phyloP scores from a whole-genome alignment of 2,329 filamentous ascomycete genomes.

The Biscogniauxia mediterranea region DNA sequence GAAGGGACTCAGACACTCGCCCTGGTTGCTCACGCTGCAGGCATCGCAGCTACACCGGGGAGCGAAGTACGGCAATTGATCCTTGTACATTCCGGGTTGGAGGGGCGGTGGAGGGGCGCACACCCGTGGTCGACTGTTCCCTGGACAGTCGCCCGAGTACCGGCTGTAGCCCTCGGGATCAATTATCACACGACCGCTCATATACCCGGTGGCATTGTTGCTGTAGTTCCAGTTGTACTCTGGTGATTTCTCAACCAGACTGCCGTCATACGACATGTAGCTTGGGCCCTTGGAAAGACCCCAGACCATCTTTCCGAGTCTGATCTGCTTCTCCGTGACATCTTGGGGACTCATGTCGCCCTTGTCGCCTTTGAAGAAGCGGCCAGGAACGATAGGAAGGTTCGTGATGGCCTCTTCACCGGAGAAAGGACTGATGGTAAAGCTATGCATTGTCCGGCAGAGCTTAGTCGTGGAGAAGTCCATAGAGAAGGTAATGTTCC shows the following conservation, averaged over 20 bases:
- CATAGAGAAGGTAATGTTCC: conserved; percentile 38
- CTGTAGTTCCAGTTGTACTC: conserved; percentile 24
- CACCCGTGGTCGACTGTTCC: conserved; percentile 7
- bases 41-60: conserved; percentile 42
- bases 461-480: conserved; percentile 31
- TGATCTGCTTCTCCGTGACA: conserved; percentile 38
- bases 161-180: conserved; percentile 42
- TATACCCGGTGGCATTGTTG: conserved; percentile 26
- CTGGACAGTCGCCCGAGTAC: conserved; percentile 31
- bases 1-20: conserved; percentile 33
- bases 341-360: conserved; percentile 26
- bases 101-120: conserved; percentile 2
- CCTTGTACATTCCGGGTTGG: conserved; percentile 23
- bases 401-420: conserved; percentile 44
- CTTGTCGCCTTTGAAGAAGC: conserved; percentile 41
- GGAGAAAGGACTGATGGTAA: conserved; percentile 37
- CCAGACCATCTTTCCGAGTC: conserved; percentile 46
- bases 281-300: conserved; percentile 44
- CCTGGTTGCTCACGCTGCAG: conserved; percentile 30
- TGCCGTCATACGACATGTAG: conserved; percentile 47
- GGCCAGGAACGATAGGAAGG: conserved; percentile 42
- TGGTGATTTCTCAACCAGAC: conserved; percentile 33
- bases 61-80: conserved; percentile 40
- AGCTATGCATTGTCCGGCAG: conserved; percentile 37
- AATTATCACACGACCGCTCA: conserved; percentile 43